phyloP scores from a whole-genome alignment of 805 yeast species.

The Wickerhamomyces strasburgensis region DNA sequence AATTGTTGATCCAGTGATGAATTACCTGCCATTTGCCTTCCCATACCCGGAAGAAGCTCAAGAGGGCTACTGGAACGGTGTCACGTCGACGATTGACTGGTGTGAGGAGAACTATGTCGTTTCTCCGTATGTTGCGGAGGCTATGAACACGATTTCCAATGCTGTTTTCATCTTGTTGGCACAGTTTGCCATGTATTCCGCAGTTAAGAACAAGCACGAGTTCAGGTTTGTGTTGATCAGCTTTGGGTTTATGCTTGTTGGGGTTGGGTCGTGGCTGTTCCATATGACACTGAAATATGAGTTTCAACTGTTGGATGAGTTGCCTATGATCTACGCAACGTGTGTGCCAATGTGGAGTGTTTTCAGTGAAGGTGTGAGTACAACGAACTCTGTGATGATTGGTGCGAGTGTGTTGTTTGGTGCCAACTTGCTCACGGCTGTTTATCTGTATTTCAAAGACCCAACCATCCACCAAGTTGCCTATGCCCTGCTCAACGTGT shows the following conservation, averaged over 20 bases:
- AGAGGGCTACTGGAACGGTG: slow-evolving; percentile 74
- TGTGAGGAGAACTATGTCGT: slow-evolving; percentile 96
- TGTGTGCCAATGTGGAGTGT: slow-evolving; percentile 90
- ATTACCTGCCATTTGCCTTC: slow-evolving; percentile 42
- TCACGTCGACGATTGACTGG: slow-evolving; percentile 97
- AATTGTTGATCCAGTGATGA: not conserved
- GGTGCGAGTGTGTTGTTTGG: slow-evolving; percentile 46
- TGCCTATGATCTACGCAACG: slow-evolving; percentile 98
- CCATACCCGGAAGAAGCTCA: slow-evolving; percentile 53
- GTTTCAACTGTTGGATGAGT: slow-evolving; percentile 87
- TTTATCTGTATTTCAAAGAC: slow-evolving; percentile 68
- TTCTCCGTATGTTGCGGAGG: slow-evolving; percentile 81
- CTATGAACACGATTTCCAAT: slow-evolving; percentile 82
- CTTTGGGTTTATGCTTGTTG: slow-evolving; percentile 81
- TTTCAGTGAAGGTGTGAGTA: slow-evolving; percentile 51
- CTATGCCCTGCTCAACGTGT: slow-evolving; percentile 73
- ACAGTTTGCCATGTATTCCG: slow-evolving; percentile 55
- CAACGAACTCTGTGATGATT: slow-evolving; percentile 34
- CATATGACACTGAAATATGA: slow-evolving; percentile 93
- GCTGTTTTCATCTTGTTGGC: slow-evolving; percentile 53
- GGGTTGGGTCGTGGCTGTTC: slow-evolving; percentile 90
- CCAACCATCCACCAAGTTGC: slow-evolving; percentile 89
- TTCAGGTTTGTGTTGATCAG: slow-evolving; percentile 65
- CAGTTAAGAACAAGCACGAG: slow-evolving; percentile 58
- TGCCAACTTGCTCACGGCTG: slow-evolving; percentile 58